Conservation (phyloP, 2,329 filamentous ascomycete genomes). For the Arachnomyces sp. region DNA sequence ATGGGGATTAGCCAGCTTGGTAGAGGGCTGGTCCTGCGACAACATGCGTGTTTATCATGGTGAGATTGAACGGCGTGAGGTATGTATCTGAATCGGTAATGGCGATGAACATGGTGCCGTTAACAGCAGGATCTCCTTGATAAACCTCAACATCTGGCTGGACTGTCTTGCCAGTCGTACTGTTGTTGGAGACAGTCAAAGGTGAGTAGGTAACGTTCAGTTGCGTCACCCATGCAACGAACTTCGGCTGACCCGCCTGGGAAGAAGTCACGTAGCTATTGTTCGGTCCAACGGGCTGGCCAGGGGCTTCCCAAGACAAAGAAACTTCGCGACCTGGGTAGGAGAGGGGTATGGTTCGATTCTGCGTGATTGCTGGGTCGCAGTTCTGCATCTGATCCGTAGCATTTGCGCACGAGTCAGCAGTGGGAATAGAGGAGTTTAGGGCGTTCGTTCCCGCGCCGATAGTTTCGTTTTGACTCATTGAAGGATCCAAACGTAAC, state of each 20-base stretch:
- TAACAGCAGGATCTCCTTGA: slow-evolving; percentile 60
- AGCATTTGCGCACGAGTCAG: background rate
- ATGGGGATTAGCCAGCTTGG: slow-evolving; percentile 58
- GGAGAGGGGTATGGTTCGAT: slow-evolving; percentile 63
- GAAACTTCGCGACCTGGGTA: slow-evolving; percentile 66
- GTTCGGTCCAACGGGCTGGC: slow-evolving; percentile 65
- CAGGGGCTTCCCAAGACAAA: slow-evolving; percentile 65
- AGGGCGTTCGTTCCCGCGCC: slow-evolving; percentile 25
- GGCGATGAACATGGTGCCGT: slow-evolving; percentile 72
- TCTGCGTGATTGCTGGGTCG: slow-evolving; percentile 57
- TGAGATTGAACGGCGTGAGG: slow-evolving; percentile 70
- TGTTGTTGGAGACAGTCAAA: slow-evolving; percentile 42
- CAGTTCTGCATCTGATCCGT: slow-evolving; percentile 41
- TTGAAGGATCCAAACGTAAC: slow-evolving; percentile 56
- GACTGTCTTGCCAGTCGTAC: slow-evolving; percentile 56
- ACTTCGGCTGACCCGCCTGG: slow-evolving; percentile 52
- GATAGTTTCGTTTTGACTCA: slow-evolving; percentile 56
- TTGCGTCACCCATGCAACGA: slow-evolving; percentile 69
- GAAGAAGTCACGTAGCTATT: slow-evolving; percentile 68
- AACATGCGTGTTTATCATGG: slow-evolving; percentile 67
- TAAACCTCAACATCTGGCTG: slow-evolving; percentile 66
- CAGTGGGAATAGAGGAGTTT: slow-evolving; percentile 29
- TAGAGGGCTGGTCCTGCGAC: slow-evolving; percentile 64
- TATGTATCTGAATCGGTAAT: slow-evolving; percentile 62
- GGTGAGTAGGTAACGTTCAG: slow-evolving; percentile 65